phyloP scores from a whole-genome alignment of 2,329 filamentous ascomycete genomes.

The Fusarium nurragi region DNA sequence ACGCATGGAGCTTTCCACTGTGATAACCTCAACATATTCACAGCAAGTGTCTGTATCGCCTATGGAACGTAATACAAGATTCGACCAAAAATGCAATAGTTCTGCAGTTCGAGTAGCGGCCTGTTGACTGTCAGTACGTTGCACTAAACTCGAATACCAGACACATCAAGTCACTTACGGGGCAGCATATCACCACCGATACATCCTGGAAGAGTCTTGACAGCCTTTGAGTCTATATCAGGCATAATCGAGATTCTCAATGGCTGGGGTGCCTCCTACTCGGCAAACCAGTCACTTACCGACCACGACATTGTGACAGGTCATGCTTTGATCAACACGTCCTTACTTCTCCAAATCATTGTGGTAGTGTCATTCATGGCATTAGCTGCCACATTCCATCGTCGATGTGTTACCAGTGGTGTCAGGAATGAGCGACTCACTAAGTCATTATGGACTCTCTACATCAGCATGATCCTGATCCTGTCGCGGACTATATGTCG shows the following conservation, averaged over 20 bases:
- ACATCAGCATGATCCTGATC: constrained; percentile 60
- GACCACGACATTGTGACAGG: constrained; percentile 53
- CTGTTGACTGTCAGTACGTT: constrained; percentile 42
- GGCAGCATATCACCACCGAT: constrained; percentile 60
- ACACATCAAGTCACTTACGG: constrained; percentile 41
- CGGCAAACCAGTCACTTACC: constrained; percentile 56
- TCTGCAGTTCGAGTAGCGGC: constrained; percentile 67
- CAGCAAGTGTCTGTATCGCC: constrained; percentile 49
- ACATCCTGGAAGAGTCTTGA: constrained; percentile 56
- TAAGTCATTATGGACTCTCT: constrained; percentile 59
- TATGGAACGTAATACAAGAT: constrained; percentile 64
- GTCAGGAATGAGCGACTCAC: constrained; percentile 48
- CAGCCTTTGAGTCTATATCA: constrained; percentile 58
- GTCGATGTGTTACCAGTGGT: constrained; percentile 51
- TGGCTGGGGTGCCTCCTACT: constrained; percentile 59
- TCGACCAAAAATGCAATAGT: constrained; percentile 69
- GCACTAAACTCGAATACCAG: not conserved
- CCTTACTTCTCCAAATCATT: constrained; percentile 64
- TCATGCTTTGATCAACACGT: constrained; percentile 58
- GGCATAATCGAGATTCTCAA: constrained; percentile 58
- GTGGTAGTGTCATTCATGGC: constrained; percentile 60
- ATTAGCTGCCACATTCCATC: constrained; percentile 61
- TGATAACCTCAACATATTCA: constrained; percentile 46
- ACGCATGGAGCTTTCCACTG: constrained; percentile 48
- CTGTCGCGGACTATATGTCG: constrained; percentile 65